These are phyloP conservation scores for Candida golubevii DNA, from an alignment of 805 yeast species.

Conservation along the genomic window DNA sequence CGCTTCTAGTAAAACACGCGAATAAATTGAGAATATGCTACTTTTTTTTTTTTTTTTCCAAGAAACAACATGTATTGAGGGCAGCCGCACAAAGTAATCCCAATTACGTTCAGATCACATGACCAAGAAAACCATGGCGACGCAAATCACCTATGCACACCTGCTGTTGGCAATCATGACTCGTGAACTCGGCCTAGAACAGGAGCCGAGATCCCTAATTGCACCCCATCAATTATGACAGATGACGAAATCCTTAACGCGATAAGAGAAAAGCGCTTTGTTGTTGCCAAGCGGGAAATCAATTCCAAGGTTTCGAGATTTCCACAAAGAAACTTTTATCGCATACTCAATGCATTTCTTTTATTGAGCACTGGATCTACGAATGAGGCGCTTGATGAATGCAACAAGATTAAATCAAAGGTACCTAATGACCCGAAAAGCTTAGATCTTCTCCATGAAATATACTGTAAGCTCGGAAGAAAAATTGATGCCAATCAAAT, in stretches of 20 bases:
- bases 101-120: background rate
- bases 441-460: conserved; percentile 42
- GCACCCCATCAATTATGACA: conserved; percentile 6
- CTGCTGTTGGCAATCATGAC: background rate
- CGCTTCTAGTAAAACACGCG: no score
- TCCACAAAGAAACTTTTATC: conserved; percentile 56
- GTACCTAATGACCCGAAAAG: conserved; percentile 55
- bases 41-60: no score
- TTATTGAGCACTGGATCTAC: conserved; percentile 30
- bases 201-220: no score
- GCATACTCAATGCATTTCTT: conserved; percentile 40
- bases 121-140: conserved; percentile 3
- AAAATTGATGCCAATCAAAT: conserved; percentile 40
- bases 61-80: no score
- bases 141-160: conserved; percentile 2
- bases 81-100: no score
- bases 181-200: no score
- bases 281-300: conserved; percentile 48
- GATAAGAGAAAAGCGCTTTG: conserved; percentile 50
- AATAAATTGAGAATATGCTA: no score
- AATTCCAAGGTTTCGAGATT: conserved; percentile 45
- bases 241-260: conserved; percentile 36
- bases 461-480: conserved; percentile 34
- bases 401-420: conserved; percentile 25
- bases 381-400: conserved; percentile 30